Base-by-base conservation (phyloP, 2,329 filamentous ascomycete genomes). In the Lachnellula subtilissima region DNA sequence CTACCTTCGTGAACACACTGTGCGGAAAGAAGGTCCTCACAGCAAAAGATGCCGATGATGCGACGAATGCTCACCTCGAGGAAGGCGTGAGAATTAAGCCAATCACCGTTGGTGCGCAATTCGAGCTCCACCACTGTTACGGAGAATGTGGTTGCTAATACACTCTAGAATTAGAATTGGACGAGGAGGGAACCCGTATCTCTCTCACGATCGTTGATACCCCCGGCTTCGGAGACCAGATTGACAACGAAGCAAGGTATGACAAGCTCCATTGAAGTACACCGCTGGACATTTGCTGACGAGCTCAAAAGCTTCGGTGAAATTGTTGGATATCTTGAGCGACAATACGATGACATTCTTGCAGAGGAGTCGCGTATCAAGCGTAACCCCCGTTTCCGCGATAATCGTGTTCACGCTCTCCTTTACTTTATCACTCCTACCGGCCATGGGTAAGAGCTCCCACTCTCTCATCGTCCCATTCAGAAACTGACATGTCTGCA, bases 331-430 rank as follows among this genome's bases (percentile, higher is more conserved):
- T 97, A 96, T 78, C 89, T 99, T 70, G 94, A 99, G 83, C 86
- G 93, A 78, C 93, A 99, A 85, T 97, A 97, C 76, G 94, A 99
- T 76, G 92, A 97, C 74, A 97, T 99, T 81, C 84, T 99, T 68
- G 93, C 94, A 61, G 93, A 97, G 79, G 94, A 99, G 80, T 97
- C 94, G 70, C 91, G 94, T 81, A 99, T 99, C 83, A 99, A 99
- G 89, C 94, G 94, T 91, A 99, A 99, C 81, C 94, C 94, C 68
- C 87, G 94, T 71, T 99, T 99, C 88, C 88, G 94, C 72, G 94
- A 99, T 79, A 97, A 99, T 80, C 90, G 94, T 79, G 91, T 99
- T 49, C 94, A 99, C 72, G 94, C 92, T 66, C 86, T 99, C 74
- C 87, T 99, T 69, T 99, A 99, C 83, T 99, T 99, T 76, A 97